These are phyloP conservation scores for Lathyrus sativus DNA, from an alignment of 306 rosid genomes.

Conservation along the genomic window DNA sequence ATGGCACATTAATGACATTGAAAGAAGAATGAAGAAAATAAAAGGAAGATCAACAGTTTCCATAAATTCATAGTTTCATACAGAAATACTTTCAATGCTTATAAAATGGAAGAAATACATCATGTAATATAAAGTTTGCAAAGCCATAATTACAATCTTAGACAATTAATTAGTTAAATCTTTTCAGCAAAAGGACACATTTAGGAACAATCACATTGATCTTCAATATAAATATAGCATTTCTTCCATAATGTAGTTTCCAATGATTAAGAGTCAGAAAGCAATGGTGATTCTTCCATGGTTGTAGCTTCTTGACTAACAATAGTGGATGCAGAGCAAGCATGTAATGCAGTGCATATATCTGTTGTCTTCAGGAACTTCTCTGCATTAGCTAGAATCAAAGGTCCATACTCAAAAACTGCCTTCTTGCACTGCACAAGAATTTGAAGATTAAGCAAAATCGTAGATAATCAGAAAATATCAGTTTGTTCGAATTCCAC, in stretches of 20 bases:
- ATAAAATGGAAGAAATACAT: conserved; percentile 2
- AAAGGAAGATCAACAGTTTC: too few relatives aligned
- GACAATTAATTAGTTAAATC: neutral
- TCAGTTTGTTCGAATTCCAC: too few relatives aligned
- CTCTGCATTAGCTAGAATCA: conserved; percentile 65
- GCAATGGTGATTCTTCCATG: conserved; percentile 27
- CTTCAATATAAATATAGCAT: conserved; percentile 7
- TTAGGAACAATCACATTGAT: neutral
- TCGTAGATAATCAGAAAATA: neutral
- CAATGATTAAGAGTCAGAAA: conserved; percentile 49
- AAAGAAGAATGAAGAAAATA: too few relatives aligned
- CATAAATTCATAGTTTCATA: neutral
- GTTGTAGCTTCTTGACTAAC: conserved; percentile 34
- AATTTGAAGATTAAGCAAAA: neutral
- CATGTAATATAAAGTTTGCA: conserved; percentile 1
- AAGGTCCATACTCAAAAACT: conserved; percentile 79
- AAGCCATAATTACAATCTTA: conserved; percentile 13
- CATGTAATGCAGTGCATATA: conserved; percentile 68
- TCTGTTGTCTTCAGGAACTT: conserved; percentile 68
- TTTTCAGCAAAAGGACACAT: conserved; percentile 18
- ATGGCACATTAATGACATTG: neutral
- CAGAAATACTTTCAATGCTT: neutral
- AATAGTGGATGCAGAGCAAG: conserved; percentile 48
- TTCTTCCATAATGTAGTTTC: neutral
- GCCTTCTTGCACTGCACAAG: conserved; percentile 77